Evolutionary conservation across 2,329 filamentous ascomycete species (phyloP).

Genomic region (Trichophyton mentagrophytes): DNA sequence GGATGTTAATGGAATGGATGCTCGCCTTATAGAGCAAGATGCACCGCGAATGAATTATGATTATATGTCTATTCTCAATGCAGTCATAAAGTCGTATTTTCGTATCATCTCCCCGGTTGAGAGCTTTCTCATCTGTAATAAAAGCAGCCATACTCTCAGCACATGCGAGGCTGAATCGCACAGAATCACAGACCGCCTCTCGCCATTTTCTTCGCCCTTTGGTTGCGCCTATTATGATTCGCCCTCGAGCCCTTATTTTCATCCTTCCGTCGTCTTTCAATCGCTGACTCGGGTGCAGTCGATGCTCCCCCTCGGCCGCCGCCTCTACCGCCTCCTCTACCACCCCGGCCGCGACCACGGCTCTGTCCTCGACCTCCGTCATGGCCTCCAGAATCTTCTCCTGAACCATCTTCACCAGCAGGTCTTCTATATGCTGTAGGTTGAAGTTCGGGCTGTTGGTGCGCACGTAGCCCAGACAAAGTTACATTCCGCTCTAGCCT

Average conservation of each 20-base stretch:
- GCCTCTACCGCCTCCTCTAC: conserved; percentile 40
- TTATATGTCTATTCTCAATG: not conserved
- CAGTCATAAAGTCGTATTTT: not conserved
- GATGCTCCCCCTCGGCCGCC: conserved; percentile 33
- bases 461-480: conserved; percentile 37
- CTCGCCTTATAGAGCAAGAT: not conserved
- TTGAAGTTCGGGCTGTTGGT: conserved; percentile 47
- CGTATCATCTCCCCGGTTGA: not conserved
- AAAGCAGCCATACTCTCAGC: not conserved
- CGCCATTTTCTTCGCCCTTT: conserved; percentile 50
- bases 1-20: not conserved
- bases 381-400: conserved; percentile 18
- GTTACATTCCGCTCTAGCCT: conserved; percentile 59
- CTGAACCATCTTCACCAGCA: conserved; percentile 9
- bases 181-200: conserved; percentile 37
- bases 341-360: conserved; percentile 37
- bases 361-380: conserved; percentile 28
- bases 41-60: not conserved
- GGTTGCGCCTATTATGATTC: conserved; percentile 75
- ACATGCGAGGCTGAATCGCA: not conserved
- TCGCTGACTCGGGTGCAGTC: conserved; percentile 54
- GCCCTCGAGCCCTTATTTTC: conserved; percentile 67
- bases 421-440: conserved; percentile 50
- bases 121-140: not conserved
- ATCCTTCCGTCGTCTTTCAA: conserved; percentile 63